Evolutionary conservation across 2,329 filamentous ascomycete genomes (phyloP), one percentile per base, ranked within the genome.

Genomic region (Stachybotrys chartarum): DNA sequence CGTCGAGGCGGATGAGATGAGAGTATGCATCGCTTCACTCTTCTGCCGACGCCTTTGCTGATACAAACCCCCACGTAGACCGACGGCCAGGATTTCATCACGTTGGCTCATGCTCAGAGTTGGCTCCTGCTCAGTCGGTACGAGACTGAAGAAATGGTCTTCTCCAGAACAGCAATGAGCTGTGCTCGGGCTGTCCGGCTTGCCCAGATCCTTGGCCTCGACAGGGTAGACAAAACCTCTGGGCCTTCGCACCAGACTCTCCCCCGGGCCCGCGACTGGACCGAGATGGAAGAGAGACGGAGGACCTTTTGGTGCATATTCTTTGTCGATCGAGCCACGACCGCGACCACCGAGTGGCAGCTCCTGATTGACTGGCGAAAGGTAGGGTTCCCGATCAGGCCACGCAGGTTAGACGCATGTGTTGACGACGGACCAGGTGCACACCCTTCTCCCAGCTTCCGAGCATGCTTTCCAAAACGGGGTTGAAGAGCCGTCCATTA

Each of bases 291-390:
- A 55, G 91, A 96, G 68, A 79, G 91, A 52, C 79, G 91, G 56
- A 79, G 91, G 58, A 85, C 87, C 0, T 94, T 94, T 61, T 96
- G 91, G 91, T 81, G 85, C 62, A 79, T 84, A 1, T 95, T 91
- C 61, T 87, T 84, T 60, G 78, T 87, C 45, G 91, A 96, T 66
- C 81, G 88, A 46, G 92, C 92, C 70, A 85, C 88, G 3, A 91
- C 87, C 63, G 87, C 92, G 47, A 90, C 88, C 16, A 94, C 90
- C 6, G 90, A 90, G 1, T 96, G 91, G 91, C 90, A 91, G 0
- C 86, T 90, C 73, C 76, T 83, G 24, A 84, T 95, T 50, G 87
- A 94, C 58, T 82, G 52, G 56, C 56, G 56, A 8, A 60, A 54
- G 1, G 60, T 61, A 16, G 7, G 45, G 8, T 10, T 44, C 39